Evolutionary conservation across 2,329 filamentous ascomycete species (phyloP).

Genomic region (Hymenoscyphus linearis): DNA sequence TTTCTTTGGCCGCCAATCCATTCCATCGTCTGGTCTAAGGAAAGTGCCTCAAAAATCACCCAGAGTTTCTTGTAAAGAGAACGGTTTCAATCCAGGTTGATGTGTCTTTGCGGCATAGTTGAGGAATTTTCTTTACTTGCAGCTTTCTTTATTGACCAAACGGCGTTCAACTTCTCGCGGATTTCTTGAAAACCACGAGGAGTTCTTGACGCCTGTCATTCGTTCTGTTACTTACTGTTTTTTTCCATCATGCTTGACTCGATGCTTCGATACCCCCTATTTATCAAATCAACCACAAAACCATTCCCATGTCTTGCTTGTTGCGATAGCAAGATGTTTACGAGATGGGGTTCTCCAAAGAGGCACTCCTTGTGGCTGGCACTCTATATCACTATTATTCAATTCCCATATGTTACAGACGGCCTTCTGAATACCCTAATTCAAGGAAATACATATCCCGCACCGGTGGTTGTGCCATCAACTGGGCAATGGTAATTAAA

Average conservation of each 20-base stretch:
- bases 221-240: neutral
- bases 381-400: neutral
- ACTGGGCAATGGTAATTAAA: conserved; percentile 18
- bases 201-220: neutral
- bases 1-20: neutral
- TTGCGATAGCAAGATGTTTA: neutral
- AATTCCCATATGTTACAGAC: neutral
- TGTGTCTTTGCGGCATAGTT: neutral
- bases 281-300: neutral
- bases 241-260: neutral
- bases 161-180: neutral
- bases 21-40: neutral
- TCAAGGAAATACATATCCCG: conserved; percentile 6
- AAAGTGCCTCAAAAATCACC: neutral
- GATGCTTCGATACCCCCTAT: neutral
- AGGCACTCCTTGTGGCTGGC: neutral
- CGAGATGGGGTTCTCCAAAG: neutral
- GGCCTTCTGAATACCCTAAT: neutral
- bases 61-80: neutral
- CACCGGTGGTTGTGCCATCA: conserved; percentile 14
- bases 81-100: neutral
- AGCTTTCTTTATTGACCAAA: neutral
- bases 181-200: neutral
- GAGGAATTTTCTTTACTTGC: neutral
- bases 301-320: neutral